Conservation (phyloP, 2,329 filamentous ascomycete genomes). For the Nothophoma quercina region DNA sequence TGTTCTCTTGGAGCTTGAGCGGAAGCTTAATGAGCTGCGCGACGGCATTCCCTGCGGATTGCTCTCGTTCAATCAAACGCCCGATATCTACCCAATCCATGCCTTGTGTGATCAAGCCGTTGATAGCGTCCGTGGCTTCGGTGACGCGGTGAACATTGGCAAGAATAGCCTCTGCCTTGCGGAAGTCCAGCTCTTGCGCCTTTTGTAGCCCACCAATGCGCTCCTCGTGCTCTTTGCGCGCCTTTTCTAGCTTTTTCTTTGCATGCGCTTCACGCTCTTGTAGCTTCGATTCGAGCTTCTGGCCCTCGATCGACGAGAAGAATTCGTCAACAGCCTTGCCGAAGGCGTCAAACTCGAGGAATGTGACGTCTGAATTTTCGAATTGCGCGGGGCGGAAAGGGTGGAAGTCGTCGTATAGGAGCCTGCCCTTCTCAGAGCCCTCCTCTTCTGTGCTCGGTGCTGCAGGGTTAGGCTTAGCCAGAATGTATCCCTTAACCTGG, state of each 20-base stretch:
- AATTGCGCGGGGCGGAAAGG: slow-evolving; percentile 88
- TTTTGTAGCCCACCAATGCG: slow-evolving; percentile 84
- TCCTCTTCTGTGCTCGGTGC: slow-evolving; percentile 49
- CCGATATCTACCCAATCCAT: slow-evolving; percentile 98
- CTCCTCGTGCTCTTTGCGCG: slow-evolving; percentile 81
- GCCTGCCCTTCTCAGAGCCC: slow-evolving; percentile 51
- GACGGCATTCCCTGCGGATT: slow-evolving; percentile 80
- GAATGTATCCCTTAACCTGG: slow-evolving; percentile 81
- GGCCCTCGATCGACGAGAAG: slow-evolving; percentile 94
- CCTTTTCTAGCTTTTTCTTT: slow-evolving; percentile 84
- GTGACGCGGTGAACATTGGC: slow-evolving; percentile 90
- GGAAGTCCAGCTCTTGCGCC: slow-evolving; percentile 80
- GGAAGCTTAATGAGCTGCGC: slow-evolving; percentile 87
- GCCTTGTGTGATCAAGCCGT: slow-evolving; percentile 86
- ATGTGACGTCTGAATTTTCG: slow-evolving; percentile 69
- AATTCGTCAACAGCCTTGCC: slow-evolving; percentile 96
- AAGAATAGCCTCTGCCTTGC: slow-evolving; percentile 89
- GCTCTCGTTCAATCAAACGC: slow-evolving; percentile 86
- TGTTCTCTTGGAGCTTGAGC: slow-evolving; percentile 88
- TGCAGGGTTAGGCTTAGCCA: slow-evolving; percentile 68
- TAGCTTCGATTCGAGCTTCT: slow-evolving; percentile 84
- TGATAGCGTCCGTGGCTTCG: slow-evolving; percentile 91
- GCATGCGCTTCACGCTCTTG: slow-evolving; percentile 83
- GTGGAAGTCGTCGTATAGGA: slow-evolving; percentile 94
- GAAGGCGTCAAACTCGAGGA: slow-evolving; percentile 83